Evolutionary conservation across 2,329 filamentous ascomycete species (phyloP), one percentile per base, ranked within the genome.

Genomic region (Exophiala dermatitidis): DNA sequence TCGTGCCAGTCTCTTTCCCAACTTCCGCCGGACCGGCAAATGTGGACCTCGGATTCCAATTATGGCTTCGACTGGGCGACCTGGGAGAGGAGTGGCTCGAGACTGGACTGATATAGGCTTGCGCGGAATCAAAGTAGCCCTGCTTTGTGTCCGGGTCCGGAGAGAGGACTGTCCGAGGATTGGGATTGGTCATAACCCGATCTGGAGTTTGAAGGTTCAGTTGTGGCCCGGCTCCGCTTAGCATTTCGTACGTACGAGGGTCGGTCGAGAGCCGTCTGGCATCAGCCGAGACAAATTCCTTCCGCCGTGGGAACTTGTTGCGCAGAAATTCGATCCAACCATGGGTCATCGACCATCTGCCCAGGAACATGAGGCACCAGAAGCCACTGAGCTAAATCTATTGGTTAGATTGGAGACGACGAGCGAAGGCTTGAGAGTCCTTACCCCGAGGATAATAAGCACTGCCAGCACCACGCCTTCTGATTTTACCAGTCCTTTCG

Each of bases 221-320:
- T 46, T 61, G 59, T 47, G 52, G 59, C 44, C 56, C 50, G 29
- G 54, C 54, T 45, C 54, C 59, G 43, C 57, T 58, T 32, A 90
- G 82, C 86, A 90, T 90, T 76, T 90, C 87, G 75, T 90, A 90
- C 69, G 84, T 81, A 73, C 82, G 80, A 67, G 75, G 76, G 63
- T 84, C 81, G 60, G 57, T 53, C 42, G 82, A 82, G 54, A 77
- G 69, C 55, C 81, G 77, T 62, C 80, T 79, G 44, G 90, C 89
- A 66, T 96, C 91, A 43, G 86, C 84, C 37, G 88, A 94, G 59
- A 95, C 86, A 64, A 96, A 97, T 68, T 97, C 91, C 63, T 85
- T 81, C 60, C 74, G 72, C 34, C 66, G 68, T 26, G 72, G 69
- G 56, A 81, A 71, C 46, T 74, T 65, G 36, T 70, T 67, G 50